Base-by-base conservation (phyloP, 768 basidiomycete genomes). In the Austroboletus festivus region DNA sequence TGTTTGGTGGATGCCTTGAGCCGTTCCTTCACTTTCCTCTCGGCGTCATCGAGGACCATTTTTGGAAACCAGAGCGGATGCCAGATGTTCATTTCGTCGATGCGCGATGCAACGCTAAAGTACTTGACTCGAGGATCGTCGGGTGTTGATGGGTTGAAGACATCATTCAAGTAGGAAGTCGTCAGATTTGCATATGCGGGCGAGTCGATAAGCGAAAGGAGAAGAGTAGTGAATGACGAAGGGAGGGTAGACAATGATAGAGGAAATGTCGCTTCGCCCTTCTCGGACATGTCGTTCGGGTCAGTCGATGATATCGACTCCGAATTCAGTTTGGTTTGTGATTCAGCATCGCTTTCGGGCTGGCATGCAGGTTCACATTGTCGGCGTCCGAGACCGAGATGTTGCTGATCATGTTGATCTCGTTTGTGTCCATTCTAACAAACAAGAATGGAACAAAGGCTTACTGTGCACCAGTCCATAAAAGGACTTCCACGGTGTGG, bases 61-160 rank as follows among this genome's bases (percentile, higher is more conserved):
- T 98, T 96, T 0, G 95, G 92, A 31, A 97, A 76, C 93, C 95
- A 99, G 45, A 99, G 82, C 0, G 96, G 96, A 65, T 98, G 96
- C 85, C 87, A 91, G 26, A 94, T 75, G 65, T 67, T 81, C 54
- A 86, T 75, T 38, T 72, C 68, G 16, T 74, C 70, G 46, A 82
- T 73, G n/a, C 93, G 81, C 1, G 89, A 90, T 0, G 92, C 89
- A 33, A 97, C 83, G 55, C 88, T 91, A 65, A 85, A 96, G 72
- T 99, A 99, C 60, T 88, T 90, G 47, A 98, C 92, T 34, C 73
- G 71, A 1, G 86, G 82, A 54, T 85, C 80, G 56, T 94, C 73
- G 0, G 92, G 93, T 0, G 86, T 91, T 21, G 71, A 68, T 2
- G 83, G 95, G 73, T 87, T 97, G 76, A 95, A 95, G 0, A 81